Evolutionary conservation across 2,329 filamentous ascomycete genomes (phyloP), one percentile per base, ranked within the genome.

Genomic region (Talaromyces pinophilus): DNA sequence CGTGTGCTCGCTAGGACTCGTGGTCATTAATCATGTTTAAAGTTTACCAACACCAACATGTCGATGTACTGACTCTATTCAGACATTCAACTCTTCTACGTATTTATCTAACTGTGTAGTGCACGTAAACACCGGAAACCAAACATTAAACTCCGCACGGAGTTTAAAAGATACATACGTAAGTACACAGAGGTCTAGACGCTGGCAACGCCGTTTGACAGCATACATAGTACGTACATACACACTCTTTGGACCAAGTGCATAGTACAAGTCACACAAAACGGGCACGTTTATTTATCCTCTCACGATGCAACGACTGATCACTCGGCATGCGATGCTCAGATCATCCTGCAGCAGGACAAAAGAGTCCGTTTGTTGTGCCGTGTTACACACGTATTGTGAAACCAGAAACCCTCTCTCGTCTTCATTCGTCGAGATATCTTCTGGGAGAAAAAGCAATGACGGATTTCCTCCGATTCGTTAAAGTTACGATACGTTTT

Each of bases 391-490:
- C 19, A 17, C 2, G 28, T 5, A 25, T 17, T 38, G 30, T 38
- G 30, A 22, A 13, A 38, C 54, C 11, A n/a, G 40, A 40, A 40
- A n/a, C 40, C 5, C 10, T 35, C 28, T 19, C 13, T 33, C 25
- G 17, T 55, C 30, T 7, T 19, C 30, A 57, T 57, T 57, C 17
- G 52, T 57, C n/a, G 33, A 38, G 22, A 30, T 25, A 28, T 30
- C 1, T 48, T 5, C 38, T 48, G n/a, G 40, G 22, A n/a, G 30
- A 54, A 62, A 62, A 52, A 62, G 60, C 60, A 62, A 48, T 22
- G 33, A 38, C 48, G 60, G 60, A 42, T 62, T 62, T 62, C 60
- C 60, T 62, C 60, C 60, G 60, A 54, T 54, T 62, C 44, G 60
- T 40, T 42, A 15, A 28, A 17, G 4, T 33, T 46, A 28, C 57